Conservation (phyloP, 371 early-diverging fungal genomes). For the Conidiobolus incongruus region DNA sequence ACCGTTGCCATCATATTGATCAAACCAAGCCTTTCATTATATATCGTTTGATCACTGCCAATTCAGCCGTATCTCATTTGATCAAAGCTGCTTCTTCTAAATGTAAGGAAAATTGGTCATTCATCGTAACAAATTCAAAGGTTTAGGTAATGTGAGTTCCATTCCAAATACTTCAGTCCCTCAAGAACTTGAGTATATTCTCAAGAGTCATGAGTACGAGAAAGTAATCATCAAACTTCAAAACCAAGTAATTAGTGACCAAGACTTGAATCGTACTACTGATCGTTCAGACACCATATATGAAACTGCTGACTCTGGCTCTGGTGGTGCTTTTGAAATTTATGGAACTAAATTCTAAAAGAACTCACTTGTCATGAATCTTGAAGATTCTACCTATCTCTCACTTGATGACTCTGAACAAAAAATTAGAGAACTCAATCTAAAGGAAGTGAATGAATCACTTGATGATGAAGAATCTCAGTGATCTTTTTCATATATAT, state of each 20-base stretch:
- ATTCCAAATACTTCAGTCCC: conserved; percentile 47
- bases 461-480: too few species aligned
- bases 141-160: conserved; percentile 17
- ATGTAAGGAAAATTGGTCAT: conserved; percentile 75
- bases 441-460: too few species aligned
- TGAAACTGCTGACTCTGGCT: too few species aligned
- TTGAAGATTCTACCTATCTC: too few species aligned
- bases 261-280: conserved; percentile 3
- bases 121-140: conserved; percentile 21
- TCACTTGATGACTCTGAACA: too few species aligned
- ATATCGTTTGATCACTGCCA: conserved; percentile 67
- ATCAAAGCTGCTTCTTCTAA: conserved; percentile 58
- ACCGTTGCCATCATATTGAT: conserved; percentile 91
- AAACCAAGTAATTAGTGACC: conserved; percentile 4
- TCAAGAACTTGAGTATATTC: conserved; percentile 29
- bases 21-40: conserved; percentile 80
- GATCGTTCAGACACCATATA: conserved; percentile 8
- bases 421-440: too few species aligned
- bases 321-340: too few species aligned
- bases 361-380: too few species aligned
- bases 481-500: too few species aligned
- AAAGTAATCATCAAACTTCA: conserved; percentile 1
- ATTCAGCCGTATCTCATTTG: conserved; percentile 67
- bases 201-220: conserved; percentile 7
- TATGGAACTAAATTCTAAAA: too few species aligned